Evolutionary conservation across 495 filamentous ascomycete genomes (phyloP).

Genomic region (Xylaria nigripes): DNA sequence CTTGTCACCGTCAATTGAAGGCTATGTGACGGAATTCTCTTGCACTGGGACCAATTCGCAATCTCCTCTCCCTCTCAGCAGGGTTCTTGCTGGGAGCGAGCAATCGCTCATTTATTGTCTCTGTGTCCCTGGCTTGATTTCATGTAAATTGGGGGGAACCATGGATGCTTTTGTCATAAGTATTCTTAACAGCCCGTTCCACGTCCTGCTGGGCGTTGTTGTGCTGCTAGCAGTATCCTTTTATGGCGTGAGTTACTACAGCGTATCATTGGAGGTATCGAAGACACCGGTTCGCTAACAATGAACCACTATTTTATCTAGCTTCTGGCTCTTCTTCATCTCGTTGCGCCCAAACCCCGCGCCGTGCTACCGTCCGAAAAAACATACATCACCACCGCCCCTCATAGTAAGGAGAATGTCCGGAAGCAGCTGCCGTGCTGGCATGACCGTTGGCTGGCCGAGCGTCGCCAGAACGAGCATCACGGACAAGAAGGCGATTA

Average conservation of each 20-base stretch:
- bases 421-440: slow-evolving; percentile 70
- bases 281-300: background rate
- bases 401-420: slow-evolving; percentile 51
- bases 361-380: slow-evolving; percentile 69
- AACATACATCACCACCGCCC: slow-evolving; percentile 65
- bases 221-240: slow-evolving; percentile 1
- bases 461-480: slow-evolving; percentile 37
- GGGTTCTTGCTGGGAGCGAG: slow-evolving; percentile 7
- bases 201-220: background rate
- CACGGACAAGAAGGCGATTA: slow-evolving; percentile 23
- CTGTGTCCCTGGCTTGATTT: background rate
- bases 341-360: slow-evolving; percentile 77
- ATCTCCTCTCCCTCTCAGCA: slow-evolving; percentile 1
- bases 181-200: slow-evolving; percentile 1
- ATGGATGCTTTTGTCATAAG: background rate
- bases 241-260: slow-evolving; percentile 1
- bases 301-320: slow-evolving; percentile 19
- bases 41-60: background rate
- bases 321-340: slow-evolving; percentile 62
- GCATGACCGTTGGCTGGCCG: slow-evolving; percentile 59
- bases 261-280: background rate
- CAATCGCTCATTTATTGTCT: background rate
- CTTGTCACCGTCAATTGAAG: background rate
- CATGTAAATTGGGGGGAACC: background rate
- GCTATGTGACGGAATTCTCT: background rate